These are phyloP conservation scores for Flammula alnicola DNA, from an alignment of 1,284 basidiomycete genomes.

Conservation along the genomic window DNA sequence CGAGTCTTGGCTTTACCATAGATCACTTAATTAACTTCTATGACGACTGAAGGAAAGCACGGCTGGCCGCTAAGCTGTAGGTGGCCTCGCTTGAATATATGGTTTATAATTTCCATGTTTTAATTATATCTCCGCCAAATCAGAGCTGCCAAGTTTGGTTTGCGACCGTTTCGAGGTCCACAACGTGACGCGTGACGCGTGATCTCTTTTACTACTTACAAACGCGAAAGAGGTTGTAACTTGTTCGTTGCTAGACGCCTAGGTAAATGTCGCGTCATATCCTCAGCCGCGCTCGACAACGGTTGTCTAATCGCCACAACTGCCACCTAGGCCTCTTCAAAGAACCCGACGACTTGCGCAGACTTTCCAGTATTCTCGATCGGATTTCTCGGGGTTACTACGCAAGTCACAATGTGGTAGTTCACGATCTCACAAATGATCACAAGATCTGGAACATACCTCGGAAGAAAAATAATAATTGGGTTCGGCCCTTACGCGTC, in stretches of 20 bases:
- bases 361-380: conserved; percentile 4
- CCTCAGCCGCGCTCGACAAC: conserved; percentile 22
- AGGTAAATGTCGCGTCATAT: conserved; percentile 12
- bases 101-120: not conserved
- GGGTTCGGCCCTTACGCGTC: conserved; percentile 30
- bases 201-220: no score
- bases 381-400: conserved; percentile 32
- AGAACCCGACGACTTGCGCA: not conserved
- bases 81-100: no score
- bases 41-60: no score
- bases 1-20: not conserved
- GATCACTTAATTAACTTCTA: conserved; percentile 3
- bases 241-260: conserved; percentile 21
- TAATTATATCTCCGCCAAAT: not conserved
- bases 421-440: conserved; percentile 27
- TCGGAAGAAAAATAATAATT: conserved; percentile 26
- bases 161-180: no score
- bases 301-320: no score
- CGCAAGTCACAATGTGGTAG: conserved; percentile 19
- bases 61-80: no score
- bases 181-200: no score
- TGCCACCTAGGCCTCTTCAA: not conserved
- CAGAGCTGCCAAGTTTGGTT: conserved; percentile 1
- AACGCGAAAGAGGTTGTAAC: no score
- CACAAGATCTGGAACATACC: conserved; percentile 28